Conservation (phyloP, 1,139 yeast species). For the Blastobotrys capitulatus region DNA sequence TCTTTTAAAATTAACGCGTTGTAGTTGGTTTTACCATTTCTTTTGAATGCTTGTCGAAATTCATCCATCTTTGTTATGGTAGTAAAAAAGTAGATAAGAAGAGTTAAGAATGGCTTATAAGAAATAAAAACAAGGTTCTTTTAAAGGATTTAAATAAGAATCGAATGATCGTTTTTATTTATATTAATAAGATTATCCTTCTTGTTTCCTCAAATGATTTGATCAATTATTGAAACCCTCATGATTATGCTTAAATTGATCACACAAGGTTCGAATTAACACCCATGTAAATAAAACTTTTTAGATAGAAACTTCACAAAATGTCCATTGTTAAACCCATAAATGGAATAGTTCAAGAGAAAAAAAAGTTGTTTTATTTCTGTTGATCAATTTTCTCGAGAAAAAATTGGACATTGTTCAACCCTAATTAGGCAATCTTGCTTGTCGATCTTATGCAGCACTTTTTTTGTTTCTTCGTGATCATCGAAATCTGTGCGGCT, state of each 20-base stretch:
- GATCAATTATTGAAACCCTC: too few relatives aligned
- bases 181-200: too few relatives aligned
- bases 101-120: neutral
- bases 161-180: neutral
- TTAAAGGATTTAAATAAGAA: neutral
- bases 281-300: neutral
- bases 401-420: too few relatives aligned
- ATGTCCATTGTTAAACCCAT: too few relatives aligned
- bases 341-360: too few relatives aligned
- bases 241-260: neutral
- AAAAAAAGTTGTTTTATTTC: too few relatives aligned
- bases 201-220: too few relatives aligned
- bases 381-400: too few relatives aligned
- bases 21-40: neutral
- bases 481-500: too few relatives aligned
- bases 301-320: neutral
- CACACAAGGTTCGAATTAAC: neutral
- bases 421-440: neutral
- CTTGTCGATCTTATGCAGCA: too few relatives aligned
- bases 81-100: too few relatives aligned
- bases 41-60: neutral
- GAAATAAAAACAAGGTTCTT: neutral
- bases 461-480: too few relatives aligned
- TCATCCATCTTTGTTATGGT: neutral
- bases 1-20: slow-evolving; percentile 1